A percentile compares a stretch with the other conserved stretches of the same genome.
These are phyloP conservation scores for Platanus orientalis DNA, from an alignment of 164 flowering plant genomes.

Conservation along the genomic window DNA sequence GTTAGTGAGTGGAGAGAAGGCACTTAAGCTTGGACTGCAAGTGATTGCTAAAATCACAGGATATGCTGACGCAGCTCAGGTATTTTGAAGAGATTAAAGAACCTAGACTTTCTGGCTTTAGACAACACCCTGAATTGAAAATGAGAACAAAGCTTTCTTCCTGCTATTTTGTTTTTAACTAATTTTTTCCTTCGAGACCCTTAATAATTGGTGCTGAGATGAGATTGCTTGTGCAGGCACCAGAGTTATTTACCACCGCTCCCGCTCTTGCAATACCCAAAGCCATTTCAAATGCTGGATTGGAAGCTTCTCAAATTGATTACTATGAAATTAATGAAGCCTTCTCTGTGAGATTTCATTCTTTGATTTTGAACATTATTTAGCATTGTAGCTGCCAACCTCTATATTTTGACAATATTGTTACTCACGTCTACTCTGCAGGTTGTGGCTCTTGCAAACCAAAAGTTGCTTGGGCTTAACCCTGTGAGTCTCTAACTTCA, in stretches of 20 bases:
- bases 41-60: slow-evolving; percentile 78
- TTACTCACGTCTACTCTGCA: slow-evolving; percentile 21
- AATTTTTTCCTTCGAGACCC: background rate
- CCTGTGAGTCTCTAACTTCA: slow-evolving; percentile 56
- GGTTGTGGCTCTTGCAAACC: slow-evolving; percentile 97
- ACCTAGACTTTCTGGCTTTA: too few species aligned
- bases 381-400: background rate
- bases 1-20: slow-evolving; percentile 83
- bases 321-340: slow-evolving; percentile 97
- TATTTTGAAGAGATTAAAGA: slow-evolving; percentile 17
- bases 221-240: slow-evolving; percentile 57
- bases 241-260: slow-evolving; percentile 85
- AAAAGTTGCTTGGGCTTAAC: slow-evolving; percentile 65
- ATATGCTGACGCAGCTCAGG: slow-evolving; percentile 98
- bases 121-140: too few species aligned
- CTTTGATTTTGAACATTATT: slow-evolving; percentile 1
- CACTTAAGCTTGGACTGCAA: slow-evolving; percentile 60
- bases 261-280: slow-evolving; percentile 97
- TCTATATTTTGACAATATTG: background rate
- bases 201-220: slow-evolving; percentile 5
- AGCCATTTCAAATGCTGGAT: slow-evolving; percentile 84
- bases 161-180: too few species aligned
- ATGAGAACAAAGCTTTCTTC: too few species aligned
- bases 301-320: slow-evolving; percentile 80
- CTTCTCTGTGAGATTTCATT: slow-evolving; percentile 59